These are phyloP conservation scores for Hawksworthiomyces lignivorus DNA, from an alignment of 2,329 filamentous ascomycete genomes.

Conservation along the genomic window DNA sequence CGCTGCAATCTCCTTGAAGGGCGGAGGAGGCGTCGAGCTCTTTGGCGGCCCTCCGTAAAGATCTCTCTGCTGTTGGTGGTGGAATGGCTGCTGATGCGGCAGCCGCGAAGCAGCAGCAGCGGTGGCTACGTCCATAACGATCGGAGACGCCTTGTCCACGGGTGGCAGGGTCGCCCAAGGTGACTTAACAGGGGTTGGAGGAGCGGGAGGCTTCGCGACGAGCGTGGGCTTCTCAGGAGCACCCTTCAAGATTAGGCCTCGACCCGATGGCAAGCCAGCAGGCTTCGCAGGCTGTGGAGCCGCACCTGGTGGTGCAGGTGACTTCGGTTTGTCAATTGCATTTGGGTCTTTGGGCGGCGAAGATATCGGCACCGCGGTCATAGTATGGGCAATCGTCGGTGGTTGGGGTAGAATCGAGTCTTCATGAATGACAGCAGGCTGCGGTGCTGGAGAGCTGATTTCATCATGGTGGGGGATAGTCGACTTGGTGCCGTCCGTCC, in stretches of 20 bases:
- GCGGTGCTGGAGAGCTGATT: slow-evolving; percentile 21
- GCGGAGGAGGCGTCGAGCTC: slow-evolving; percentile 30
- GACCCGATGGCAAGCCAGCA: slow-evolving; percentile 42
- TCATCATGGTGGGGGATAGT: slow-evolving; percentile 60
- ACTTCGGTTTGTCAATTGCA: slow-evolving; percentile 35
- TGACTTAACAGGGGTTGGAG: slow-evolving; percentile 69
- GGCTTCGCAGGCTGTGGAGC: slow-evolving; percentile 37
- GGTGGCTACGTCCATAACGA: slow-evolving; percentile 48
- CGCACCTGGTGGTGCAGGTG: slow-evolving; percentile 28
- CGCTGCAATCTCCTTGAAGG: slow-evolving; percentile 77
- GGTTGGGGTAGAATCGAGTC: not conserved
- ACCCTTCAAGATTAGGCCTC: slow-evolving; percentile 58
- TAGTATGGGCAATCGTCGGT: slow-evolving; percentile 2
- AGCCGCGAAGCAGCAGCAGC: not conserved
- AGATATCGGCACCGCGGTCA: not conserved
- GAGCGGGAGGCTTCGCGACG: slow-evolving; percentile 61
- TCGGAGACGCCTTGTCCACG: slow-evolving; percentile 70
- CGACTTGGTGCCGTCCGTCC: slow-evolving; percentile 82
- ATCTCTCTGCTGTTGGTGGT: slow-evolving; percentile 36
- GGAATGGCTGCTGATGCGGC: slow-evolving; percentile 3
- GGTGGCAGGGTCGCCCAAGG: slow-evolving; percentile 86
- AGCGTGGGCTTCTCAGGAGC: slow-evolving; percentile 64
- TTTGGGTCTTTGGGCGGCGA: slow-evolving; percentile 19
- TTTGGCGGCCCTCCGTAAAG: slow-evolving; percentile 29
- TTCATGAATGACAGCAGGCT: not conserved